phyloP scores from a whole-genome alignment of 805 yeast species.

The Hanseniaspora valbyensis region DNA sequence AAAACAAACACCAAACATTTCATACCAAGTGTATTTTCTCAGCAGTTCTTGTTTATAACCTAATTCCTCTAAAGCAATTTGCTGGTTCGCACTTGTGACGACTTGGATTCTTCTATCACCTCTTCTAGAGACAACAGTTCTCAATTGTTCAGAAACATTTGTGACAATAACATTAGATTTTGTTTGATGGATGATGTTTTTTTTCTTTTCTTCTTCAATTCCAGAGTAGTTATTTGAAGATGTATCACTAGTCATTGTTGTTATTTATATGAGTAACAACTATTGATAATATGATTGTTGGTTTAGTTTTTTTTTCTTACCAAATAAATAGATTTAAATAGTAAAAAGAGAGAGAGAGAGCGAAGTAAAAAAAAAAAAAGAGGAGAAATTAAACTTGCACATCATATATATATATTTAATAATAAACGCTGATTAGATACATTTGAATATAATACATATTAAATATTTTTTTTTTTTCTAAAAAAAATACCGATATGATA shows the following conservation, averaged over 20 bases:
- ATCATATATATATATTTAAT: too few species aligned
- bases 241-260: neutral
- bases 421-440: too few species aligned
- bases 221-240: neutral
- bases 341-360: too few species aligned
- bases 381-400: too few species aligned
- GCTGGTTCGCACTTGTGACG: constrained; percentile 20
- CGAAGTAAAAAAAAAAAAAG: too few species aligned
- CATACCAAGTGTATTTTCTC: constrained; percentile 47
- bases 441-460: too few species aligned
- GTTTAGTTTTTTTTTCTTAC: neutral
- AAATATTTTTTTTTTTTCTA: too few species aligned
- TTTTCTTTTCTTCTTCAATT: neutral
- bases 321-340: too few species aligned
- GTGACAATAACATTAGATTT: neutral
- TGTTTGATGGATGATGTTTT: neutral
- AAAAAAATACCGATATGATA: too few species aligned
- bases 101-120: constrained; percentile 20
- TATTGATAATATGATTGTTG: too few species aligned
- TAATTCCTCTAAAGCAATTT: constrained; percentile 27
- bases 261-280: too few species aligned
- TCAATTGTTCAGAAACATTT: constrained; percentile 12
- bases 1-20: constrained; percentile 58
- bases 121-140: constrained; percentile 19
- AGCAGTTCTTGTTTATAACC: constrained; percentile 60